Evolutionary conservation across 73 alveolate genomes (phyloP).

Genomic region (Urostyla sp.): DNA sequence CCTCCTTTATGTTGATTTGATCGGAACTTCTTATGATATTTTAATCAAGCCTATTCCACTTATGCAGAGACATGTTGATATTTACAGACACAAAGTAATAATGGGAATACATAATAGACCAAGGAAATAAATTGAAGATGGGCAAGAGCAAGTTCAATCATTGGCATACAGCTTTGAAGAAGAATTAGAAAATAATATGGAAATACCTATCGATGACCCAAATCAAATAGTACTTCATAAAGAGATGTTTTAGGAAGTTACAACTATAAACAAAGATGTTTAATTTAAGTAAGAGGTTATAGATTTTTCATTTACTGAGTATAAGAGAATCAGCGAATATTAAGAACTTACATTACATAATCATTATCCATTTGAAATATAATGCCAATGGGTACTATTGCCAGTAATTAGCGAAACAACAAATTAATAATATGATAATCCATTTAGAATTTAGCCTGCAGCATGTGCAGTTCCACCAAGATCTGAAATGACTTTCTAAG

Average conservation of each 20-base stretch:
- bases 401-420: slow-evolving; percentile 47
- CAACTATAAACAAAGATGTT: slow-evolving; percentile 68
- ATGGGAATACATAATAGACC: slow-evolving; percentile 81
- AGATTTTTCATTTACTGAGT: slow-evolving; percentile 81
- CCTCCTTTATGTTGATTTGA: slow-evolving; percentile 91
- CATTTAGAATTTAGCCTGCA: slow-evolving; percentile 58
- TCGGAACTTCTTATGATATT: slow-evolving; percentile 97
- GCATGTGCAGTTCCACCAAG: slow-evolving; percentile 48
- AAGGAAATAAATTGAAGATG: slow-evolving; percentile 22
- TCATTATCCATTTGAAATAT: slow-evolving; percentile 66
- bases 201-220: slow-evolving; percentile 86
- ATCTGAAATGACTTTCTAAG: slow-evolving; percentile 41
- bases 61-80: slow-evolving; percentile 94
- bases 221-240: slow-evolving; percentile 87
- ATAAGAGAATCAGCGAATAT: slow-evolving; percentile 76
- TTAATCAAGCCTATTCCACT: slow-evolving; percentile 93
- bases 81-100: slow-evolving; percentile 91
- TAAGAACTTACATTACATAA: slow-evolving; percentile 68
- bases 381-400: slow-evolving; percentile 60
- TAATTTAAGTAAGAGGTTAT: slow-evolving; percentile 72
- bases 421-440: slow-evolving; percentile 23
- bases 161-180: slow-evolving; percentile 44
- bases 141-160: not conserved
- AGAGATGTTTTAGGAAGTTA: slow-evolving; percentile 82
- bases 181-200: slow-evolving; percentile 59